These are phyloP conservation scores for Aspergillus fijiensis DNA, from an alignment of 2,329 filamentous ascomycete genomes.

Conservation along the genomic window DNA sequence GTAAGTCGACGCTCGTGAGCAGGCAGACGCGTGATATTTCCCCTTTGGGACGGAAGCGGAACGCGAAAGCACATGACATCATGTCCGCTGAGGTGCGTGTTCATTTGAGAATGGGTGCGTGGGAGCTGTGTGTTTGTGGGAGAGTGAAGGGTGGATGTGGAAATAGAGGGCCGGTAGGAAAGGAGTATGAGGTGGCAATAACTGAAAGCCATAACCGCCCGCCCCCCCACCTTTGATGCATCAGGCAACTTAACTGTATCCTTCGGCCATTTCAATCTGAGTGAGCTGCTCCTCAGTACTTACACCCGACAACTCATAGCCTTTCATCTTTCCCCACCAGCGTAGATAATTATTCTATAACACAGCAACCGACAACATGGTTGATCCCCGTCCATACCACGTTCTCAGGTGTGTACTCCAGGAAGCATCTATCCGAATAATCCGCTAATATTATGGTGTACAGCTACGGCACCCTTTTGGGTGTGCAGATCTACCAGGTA, in stretches of 20 bases:
- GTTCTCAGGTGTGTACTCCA: slow-evolving; percentile 28
- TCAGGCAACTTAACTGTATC: background rate
- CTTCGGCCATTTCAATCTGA: background rate
- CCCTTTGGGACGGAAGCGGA: slow-evolving; percentile 30
- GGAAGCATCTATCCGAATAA: background rate
- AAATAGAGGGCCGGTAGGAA: background rate
- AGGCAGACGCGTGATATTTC: slow-evolving; percentile 48
- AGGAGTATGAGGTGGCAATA: background rate
- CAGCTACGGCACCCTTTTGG: slow-evolving; percentile 85
- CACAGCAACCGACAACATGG: slow-evolving; percentile 20
- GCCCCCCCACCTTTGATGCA: background rate
- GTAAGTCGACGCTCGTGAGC: background rate
- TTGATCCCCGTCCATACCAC: slow-evolving; percentile 37
- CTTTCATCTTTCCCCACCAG: background rate
- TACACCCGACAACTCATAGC: background rate
- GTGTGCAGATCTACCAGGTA: slow-evolving; percentile 83
- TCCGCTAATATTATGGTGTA: slow-evolving; percentile 6
- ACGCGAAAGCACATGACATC: slow-evolving; percentile 45
- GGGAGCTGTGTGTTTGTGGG: too few relatives aligned
- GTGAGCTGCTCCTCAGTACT: background rate
- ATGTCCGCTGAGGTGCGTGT: slow-evolving; percentile 8
- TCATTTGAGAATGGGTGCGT: background rate
- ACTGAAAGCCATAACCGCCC: background rate
- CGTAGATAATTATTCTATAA: too few relatives aligned
- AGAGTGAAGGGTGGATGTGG: too few relatives aligned